These are phyloP conservation scores for Aspergillus ellipticus DNA, from an alignment of 495 filamentous ascomycete genomes.

Conservation along the genomic window DNA sequence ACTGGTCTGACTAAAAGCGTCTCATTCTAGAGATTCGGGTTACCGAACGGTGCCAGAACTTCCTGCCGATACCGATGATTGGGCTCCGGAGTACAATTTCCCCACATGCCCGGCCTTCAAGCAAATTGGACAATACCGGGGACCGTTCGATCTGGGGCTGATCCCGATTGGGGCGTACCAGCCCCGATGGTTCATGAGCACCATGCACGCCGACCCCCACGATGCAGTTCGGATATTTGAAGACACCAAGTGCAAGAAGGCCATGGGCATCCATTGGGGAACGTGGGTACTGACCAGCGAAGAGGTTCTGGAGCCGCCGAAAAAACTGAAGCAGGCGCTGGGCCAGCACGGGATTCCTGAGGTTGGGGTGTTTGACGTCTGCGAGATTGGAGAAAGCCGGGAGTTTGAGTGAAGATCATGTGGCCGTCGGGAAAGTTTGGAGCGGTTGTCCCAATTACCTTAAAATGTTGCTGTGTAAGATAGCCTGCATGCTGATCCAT, in stretches of 20 bases:
- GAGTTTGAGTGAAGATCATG: conserved; percentile 52
- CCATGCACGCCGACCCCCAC: conserved; percentile 84
- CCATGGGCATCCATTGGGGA: conserved; percentile 92
- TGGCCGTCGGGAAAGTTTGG: background rate
- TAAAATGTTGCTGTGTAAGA: background rate
- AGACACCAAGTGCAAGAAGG: conserved; percentile 78
- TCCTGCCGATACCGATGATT: conserved; percentile 66
- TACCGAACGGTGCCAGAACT: conserved; percentile 77
- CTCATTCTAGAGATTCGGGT: conserved; percentile 57
- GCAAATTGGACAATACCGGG: conserved; percentile 75
- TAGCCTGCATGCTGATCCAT: background rate
- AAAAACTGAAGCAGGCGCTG: conserved; percentile 71
- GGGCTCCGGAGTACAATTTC: conserved; percentile 63
- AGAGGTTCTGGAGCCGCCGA: conserved; percentile 79
- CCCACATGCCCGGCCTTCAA: conserved; percentile 84
- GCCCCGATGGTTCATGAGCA: conserved; percentile 70
- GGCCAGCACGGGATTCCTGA: conserved; percentile 63
- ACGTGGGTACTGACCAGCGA: conserved; percentile 89
- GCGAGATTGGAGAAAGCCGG: conserved; percentile 81
- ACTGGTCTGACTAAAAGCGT: conserved; percentile 8
- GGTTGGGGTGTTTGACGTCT: conserved; percentile 80
- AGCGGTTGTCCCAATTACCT: background rate
- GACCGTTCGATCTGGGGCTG: conserved; percentile 87
- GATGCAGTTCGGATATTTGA: conserved; percentile 88
- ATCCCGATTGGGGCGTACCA: conserved; percentile 94